Conservation (phyloP, 2,329 filamentous ascomycete genomes). For the Xylariaceae sp. region DNA sequence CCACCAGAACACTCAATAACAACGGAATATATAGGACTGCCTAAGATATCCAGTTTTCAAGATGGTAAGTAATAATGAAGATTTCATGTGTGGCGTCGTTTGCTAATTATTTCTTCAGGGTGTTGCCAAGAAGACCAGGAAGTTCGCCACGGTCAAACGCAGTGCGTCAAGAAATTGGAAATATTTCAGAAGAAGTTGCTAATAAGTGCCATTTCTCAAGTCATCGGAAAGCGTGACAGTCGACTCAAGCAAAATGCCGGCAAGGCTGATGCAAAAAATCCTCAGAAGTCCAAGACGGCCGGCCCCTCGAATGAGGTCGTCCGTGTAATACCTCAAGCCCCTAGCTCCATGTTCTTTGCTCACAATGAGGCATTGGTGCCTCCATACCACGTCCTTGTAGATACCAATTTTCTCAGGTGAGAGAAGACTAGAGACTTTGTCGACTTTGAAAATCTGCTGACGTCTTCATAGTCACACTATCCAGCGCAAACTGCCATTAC, state of each 20-base stretch:
- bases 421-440: background rate
- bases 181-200: too few relatives aligned
- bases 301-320: constrained; percentile 56
- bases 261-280: constrained; percentile 56
- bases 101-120: background rate
- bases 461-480: constrained; percentile 61
- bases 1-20: background rate
- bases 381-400: constrained; percentile 55
- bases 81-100: background rate
- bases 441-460: background rate
- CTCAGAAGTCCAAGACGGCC: constrained; percentile 54
- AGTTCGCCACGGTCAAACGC: constrained; percentile 28
- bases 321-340: constrained; percentile 76
- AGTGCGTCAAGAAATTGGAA: constrained; percentile 13
- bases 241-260: constrained; percentile 77
- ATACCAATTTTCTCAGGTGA: constrained; percentile 79
- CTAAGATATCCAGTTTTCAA: background rate
- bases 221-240: constrained; percentile 77
- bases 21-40: too few relatives aligned
- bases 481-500: constrained; percentile 80
- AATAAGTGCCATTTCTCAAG: too few relatives aligned
- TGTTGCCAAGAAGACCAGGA: constrained; percentile 16
- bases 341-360: constrained; percentile 77
- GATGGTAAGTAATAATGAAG: background rate
- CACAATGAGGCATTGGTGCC: constrained; percentile 71